Percentiles rank a stretch among this genome's conserved stretches.
Evolutionary conservation across 805 yeast genomes (phyloP).

Genomic region (Candida sphagnicola): DNA sequence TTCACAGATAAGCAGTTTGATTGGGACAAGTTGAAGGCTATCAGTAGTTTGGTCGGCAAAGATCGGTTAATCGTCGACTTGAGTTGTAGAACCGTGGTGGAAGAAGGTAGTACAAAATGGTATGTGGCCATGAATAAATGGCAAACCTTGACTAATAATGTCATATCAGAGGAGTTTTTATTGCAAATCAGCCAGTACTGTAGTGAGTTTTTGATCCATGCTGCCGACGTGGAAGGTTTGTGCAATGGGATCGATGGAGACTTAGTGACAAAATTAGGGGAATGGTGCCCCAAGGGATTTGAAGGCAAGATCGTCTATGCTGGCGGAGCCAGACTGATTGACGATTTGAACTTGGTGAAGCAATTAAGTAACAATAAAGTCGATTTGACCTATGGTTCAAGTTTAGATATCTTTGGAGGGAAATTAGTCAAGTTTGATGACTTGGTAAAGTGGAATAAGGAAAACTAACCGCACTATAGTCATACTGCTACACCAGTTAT

Average conservation of each 20-base stretch:
- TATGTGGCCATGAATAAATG: conserved; percentile 97
- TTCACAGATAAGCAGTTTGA: conserved; percentile 54
- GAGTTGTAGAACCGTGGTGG: conserved; percentile 59
- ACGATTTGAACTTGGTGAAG: conserved; percentile 66
- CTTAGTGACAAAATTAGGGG: conserved; percentile 65
- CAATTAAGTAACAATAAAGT: conserved; percentile 74
- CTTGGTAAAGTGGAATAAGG: conserved; percentile 67
- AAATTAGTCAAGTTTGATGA: conserved; percentile 69
- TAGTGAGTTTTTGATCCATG: conserved; percentile 87
- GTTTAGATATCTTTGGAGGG: conserved; percentile 95
- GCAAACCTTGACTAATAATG: conserved; percentile 80
- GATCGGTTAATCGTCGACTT: conserved; percentile 77
- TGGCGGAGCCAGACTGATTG: conserved; percentile 84
- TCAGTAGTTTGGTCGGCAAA: conserved; percentile 59
- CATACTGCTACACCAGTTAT: too few species aligned
- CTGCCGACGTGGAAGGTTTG: conserved; percentile 97
- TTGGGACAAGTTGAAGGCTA: conserved; percentile 46
- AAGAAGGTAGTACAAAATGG: conserved; percentile 49
- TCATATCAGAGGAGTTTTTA: conserved; percentile 53
- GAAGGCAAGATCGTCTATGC: conserved; percentile 85
- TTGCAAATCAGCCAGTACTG: conserved; percentile 58
- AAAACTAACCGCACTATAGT: too few species aligned
- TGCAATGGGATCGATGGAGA: conserved; percentile 89
- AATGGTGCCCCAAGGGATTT: conserved; percentile 61
- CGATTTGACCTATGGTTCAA: conserved; percentile 89